Percentiles rank a stretch among this genome's conserved stretches.
Conservation (phyloP, 2,329 filamentous ascomycete genomes). For the Tolypocladium paradoxum region DNA sequence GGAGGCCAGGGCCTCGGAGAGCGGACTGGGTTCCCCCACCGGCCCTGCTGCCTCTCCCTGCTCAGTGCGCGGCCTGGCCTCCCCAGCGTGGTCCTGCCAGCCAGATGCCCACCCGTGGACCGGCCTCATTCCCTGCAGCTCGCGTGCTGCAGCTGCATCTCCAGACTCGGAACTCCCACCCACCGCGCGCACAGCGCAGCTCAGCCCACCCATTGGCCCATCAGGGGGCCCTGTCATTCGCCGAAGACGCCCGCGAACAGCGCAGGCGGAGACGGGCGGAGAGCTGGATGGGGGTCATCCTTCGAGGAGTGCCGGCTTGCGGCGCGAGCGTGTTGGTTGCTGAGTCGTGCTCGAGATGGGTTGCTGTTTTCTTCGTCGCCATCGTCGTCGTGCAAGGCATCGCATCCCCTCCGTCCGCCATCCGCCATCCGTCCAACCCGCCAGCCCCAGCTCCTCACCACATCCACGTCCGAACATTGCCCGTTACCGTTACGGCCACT, state of each 20-base stretch:
- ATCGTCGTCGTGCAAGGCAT: neutral
- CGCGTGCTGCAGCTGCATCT: conserved; percentile 8
- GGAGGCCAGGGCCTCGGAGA: conserved; percentile 1
- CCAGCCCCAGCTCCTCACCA: conserved; percentile 1
- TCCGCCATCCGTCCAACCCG: neutral
- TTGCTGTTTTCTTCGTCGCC: neutral
- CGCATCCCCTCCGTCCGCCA: neutral
- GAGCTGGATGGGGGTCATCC: neutral
- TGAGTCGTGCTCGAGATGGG: neutral
- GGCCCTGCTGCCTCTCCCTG: neutral
- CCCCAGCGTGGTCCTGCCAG: neutral
- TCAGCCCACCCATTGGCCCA: neutral
- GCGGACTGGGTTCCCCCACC: neutral
- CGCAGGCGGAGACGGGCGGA: neutral
- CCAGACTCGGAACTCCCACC: too few species aligned
- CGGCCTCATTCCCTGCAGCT: conserved; percentile 10
- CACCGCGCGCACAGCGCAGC: neutral
- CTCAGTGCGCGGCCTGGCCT: too few species aligned
- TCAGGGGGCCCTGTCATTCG: neutral
- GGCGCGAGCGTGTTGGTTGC: neutral
- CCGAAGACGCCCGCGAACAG: neutral
- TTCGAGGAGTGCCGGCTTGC: neutral
- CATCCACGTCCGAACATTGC: neutral
- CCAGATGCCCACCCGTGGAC: neutral
- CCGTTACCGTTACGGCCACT: neutral